phyloP scores from a whole-genome alignment of 179 eudicot genomes.

The Beta corolliflora region DNA sequence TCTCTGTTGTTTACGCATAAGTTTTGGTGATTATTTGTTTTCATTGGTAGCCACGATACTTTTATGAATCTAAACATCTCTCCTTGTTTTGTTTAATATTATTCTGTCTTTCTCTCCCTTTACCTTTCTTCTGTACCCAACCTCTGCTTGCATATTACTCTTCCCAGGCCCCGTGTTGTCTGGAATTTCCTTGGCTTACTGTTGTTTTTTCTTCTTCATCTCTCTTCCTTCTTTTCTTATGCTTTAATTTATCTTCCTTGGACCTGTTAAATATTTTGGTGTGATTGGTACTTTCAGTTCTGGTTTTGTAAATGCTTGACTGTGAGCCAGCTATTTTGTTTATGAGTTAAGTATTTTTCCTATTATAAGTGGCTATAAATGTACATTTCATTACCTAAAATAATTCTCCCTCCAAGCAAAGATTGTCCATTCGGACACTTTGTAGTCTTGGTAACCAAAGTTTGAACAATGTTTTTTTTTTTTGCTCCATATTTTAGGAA shows the following conservation, averaged over 20 bases:
- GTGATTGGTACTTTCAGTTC: background rate
- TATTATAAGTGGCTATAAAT: background rate
- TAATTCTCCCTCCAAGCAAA: background rate
- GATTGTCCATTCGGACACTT: background rate
- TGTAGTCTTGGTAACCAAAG: background rate
- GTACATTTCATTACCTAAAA: background rate
- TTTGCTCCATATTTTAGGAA: background rate
- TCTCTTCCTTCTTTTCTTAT: background rate
- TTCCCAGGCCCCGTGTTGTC: background rate
- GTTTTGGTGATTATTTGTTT: background rate
- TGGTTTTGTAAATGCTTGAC: background rate
- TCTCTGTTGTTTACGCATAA: background rate
- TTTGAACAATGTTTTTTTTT: background rate
- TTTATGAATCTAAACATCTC: background rate
- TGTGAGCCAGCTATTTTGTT: background rate
- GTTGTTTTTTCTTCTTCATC: background rate
- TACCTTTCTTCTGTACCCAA: background rate
- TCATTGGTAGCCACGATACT: background rate
- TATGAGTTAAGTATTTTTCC: background rate
- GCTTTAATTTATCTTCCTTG: background rate
- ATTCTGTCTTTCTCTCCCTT: background rate
- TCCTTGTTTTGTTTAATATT: conserved; percentile 7
- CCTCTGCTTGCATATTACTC: background rate
- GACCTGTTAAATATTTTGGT: background rate
- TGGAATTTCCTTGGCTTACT: background rate